Conservation (phyloP, 306 rosid species). For the Ormosia semicastrata region DNA sequence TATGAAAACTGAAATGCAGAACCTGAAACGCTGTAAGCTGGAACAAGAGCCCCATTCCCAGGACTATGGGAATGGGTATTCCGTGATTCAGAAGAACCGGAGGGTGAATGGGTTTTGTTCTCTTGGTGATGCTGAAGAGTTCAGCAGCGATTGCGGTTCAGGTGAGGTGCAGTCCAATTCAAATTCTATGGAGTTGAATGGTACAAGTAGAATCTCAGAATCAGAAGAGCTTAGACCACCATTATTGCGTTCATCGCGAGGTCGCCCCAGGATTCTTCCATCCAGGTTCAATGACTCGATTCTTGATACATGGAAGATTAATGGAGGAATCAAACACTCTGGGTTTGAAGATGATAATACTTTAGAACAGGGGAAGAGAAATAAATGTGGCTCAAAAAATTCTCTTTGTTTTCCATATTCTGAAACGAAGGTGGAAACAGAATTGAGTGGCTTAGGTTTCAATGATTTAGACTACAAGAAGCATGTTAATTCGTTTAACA, state of each 20-base stretch:
- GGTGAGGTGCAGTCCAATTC: constrained; percentile 41
- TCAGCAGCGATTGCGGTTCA: constrained; percentile 22
- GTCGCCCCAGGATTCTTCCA: constrained; percentile 59
- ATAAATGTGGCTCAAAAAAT: constrained; percentile 15
- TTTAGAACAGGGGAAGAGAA: constrained; percentile 28
- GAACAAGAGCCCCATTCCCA: constrained; percentile 41
- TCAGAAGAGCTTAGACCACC: constrained; percentile 28
- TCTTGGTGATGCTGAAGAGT: constrained; percentile 29
- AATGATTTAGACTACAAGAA: constrained; percentile 21
- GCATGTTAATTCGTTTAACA: constrained; percentile 29
- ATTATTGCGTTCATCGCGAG: constrained; percentile 51
- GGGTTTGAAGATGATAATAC: constrained; percentile 23
- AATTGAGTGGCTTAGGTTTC: constrained; percentile 5
- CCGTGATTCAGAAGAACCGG: constrained; percentile 49
- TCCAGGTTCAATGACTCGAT: constrained; percentile 64
- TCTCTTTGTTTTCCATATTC: constrained; percentile 5
- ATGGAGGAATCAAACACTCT: constrained; percentile 8
- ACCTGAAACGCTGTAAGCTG: constrained; percentile 58
- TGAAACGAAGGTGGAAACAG: constrained; percentile 26
- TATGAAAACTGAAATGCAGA: constrained; percentile 55
- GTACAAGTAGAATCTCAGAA: background rate
- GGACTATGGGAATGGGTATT: background rate
- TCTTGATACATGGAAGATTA: constrained; percentile 32
- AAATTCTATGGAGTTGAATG: constrained; percentile 29
- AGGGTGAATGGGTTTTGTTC: constrained; percentile 20